phyloP scores from a whole-genome alignment of 768 basidiomycete genomes.

The Naematelia aurantialba region DNA sequence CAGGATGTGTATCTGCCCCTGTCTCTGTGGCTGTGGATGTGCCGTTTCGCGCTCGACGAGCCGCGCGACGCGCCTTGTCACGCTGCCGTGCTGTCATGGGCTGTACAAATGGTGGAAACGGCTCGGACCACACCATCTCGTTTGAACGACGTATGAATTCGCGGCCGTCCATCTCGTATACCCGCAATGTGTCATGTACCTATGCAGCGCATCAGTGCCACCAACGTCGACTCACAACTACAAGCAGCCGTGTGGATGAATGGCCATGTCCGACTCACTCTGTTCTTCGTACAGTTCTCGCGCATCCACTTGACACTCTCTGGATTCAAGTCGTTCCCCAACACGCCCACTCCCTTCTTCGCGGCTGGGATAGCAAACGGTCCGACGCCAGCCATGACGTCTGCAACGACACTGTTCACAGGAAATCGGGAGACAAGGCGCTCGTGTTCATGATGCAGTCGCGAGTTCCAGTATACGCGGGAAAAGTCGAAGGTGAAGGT shows the following conservation, averaged over 20 bases:
- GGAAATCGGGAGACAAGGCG: conserved; percentile 72
- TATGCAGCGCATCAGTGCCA: conserved; percentile 38
- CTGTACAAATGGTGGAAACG: conserved; percentile 58
- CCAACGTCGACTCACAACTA: not conserved
- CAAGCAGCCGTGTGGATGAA: not conserved
- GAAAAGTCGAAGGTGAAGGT: conserved; percentile 90
- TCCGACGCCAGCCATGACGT: conserved; percentile 95
- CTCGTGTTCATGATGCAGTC: conserved; percentile 84
- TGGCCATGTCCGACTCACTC: conserved; percentile 56
- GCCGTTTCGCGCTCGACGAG: conserved; percentile 8
- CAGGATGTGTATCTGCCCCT: conserved; percentile 8
- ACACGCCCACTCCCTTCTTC: conserved; percentile 80
- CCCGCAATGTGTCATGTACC: conserved; percentile 68
- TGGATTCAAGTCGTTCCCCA: conserved; percentile 94
- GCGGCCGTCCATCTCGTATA: conserved; percentile 78
- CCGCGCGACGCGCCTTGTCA: conserved; percentile 10
- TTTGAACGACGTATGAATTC: conserved; percentile 71
- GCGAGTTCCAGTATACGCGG: conserved; percentile 96
- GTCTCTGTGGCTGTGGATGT: conserved; percentile 19
- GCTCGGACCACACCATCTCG: conserved; percentile 58
- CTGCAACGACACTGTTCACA: conserved; percentile 68
- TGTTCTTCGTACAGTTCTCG: conserved; percentile 70
- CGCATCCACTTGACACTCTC: conserved; percentile 71
- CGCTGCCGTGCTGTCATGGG: conserved; percentile 52
- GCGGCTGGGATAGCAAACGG: conserved; percentile 93